Conservation (phyloP, 768 basidiomycete species). For the Clitopilus passeckerianus region DNA sequence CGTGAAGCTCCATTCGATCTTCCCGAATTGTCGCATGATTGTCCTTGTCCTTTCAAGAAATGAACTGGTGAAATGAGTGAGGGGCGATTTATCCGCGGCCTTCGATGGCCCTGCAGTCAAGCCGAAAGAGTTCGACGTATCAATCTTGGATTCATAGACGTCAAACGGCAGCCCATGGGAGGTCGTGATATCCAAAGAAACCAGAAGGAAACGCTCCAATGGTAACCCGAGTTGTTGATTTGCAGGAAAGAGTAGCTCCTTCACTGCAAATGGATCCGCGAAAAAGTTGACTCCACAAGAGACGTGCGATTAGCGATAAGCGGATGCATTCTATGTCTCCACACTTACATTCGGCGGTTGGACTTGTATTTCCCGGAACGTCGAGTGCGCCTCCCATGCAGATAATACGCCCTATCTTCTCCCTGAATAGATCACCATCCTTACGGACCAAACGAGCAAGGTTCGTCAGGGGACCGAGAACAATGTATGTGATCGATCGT, state of each 20-base stretch:
- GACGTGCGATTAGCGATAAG: background rate
- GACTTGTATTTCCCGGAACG: slow-evolving; percentile 82
- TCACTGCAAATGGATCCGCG: slow-evolving; percentile 83
- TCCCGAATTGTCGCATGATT: slow-evolving; percentile 78
- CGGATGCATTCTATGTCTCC: background rate
- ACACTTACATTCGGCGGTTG: slow-evolving; percentile 77
- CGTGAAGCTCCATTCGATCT: slow-evolving; percentile 88
- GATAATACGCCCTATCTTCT: slow-evolving; percentile 68
- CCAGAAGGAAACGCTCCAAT: slow-evolving; percentile 59
- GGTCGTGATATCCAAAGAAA: slow-evolving; percentile 82
- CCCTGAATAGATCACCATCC: slow-evolving; percentile 46
- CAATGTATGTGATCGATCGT: slow-evolving; percentile 63
- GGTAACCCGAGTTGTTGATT: slow-evolving; percentile 42
- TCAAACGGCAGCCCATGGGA: slow-evolving; percentile 74
- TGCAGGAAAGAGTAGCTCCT: slow-evolving; percentile 51
- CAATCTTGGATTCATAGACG: slow-evolving; percentile 51
- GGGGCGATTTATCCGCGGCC: slow-evolving; percentile 42
- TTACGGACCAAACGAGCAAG: slow-evolving; percentile 61
- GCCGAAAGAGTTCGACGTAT: slow-evolving; percentile 44
- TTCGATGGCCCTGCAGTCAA: slow-evolving; percentile 44
- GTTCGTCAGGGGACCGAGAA: slow-evolving; percentile 76
- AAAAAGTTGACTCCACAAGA: slow-evolving; percentile 67
- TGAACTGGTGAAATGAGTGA: slow-evolving; percentile 75
- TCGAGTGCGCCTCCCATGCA: slow-evolving; percentile 95
- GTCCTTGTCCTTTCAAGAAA: slow-evolving; percentile 72